Conservation (phyloP, 164 flowering plant genomes). For the Cinnamomum micranthum region DNA sequence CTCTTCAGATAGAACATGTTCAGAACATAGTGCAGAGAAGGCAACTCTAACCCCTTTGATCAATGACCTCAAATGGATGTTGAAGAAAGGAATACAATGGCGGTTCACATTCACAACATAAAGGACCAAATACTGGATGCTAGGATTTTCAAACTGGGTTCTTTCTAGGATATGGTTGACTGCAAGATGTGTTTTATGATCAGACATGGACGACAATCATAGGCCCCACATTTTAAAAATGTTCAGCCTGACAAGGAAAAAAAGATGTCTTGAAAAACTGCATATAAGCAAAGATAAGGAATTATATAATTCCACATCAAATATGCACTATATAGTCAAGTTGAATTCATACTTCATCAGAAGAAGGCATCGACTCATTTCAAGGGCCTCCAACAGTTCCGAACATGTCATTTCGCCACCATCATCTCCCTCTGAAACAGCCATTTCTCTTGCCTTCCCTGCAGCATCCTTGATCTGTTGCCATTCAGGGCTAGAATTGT, state of each 20-base stretch:
- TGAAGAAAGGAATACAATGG: not conserved
- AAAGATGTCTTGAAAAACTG: too few species aligned
- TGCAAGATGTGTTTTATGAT: not conserved
- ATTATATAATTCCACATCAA: not conserved
- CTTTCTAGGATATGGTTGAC: not conserved
- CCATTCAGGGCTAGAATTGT: slow-evolving; percentile 85
- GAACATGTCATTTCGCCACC: slow-evolving; percentile 87
- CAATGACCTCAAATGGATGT: not conserved
- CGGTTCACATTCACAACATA: not conserved
- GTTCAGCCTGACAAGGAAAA: not conserved
- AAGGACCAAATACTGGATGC: not conserved
- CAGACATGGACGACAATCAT: not conserved
- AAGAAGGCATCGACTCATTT: slow-evolving; percentile 86
- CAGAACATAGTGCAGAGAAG: too few species aligned
- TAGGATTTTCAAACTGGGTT: not conserved
- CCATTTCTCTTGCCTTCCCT: slow-evolving; percentile 66
- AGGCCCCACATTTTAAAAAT: too few species aligned
- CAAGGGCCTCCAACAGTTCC: slow-evolving; percentile 96
- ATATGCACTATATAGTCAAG: slow-evolving; percentile 6
- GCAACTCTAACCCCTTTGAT: not conserved
- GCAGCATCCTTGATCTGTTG: slow-evolving; percentile 80
- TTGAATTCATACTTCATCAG: slow-evolving; percentile 66
- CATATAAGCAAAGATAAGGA: not conserved
- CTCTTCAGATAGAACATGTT: too few species aligned
- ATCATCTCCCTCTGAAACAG: slow-evolving; percentile 74